Conservation (phyloP, 176 grass and related monocot species). For the Phoenix roebelenii region DNA sequence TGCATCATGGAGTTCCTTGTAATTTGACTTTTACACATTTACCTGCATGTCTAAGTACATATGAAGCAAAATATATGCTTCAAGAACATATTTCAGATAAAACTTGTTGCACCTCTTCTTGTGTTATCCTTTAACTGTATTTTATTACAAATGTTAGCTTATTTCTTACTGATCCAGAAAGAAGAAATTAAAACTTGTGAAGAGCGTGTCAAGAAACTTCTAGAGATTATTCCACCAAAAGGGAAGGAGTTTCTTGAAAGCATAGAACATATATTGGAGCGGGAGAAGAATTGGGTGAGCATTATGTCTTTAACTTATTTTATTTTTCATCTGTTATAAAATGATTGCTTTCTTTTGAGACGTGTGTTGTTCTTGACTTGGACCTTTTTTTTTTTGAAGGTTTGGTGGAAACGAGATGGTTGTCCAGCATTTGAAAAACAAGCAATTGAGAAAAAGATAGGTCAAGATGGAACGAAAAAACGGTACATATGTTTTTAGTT, state of each 20-base stretch:
- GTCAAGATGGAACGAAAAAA: slow-evolving; percentile 67
- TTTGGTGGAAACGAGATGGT: slow-evolving; percentile 98
- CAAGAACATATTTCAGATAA: no score
- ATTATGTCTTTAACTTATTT: slow-evolving; percentile 2
- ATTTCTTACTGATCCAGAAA: slow-evolving; percentile 39
- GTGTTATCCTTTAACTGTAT: slow-evolving; percentile 1
- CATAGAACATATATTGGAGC: slow-evolving; percentile 92
- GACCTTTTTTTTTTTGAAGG: slow-evolving; percentile 21
- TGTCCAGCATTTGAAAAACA: slow-evolving; percentile 80
- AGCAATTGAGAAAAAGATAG: slow-evolving; percentile 56
- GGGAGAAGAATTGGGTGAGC: slow-evolving; percentile 94
- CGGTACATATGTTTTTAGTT: slow-evolving; percentile 30
- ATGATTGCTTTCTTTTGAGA: no score
- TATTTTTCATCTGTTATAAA: no score
- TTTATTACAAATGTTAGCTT: slow-evolving; percentile 2
- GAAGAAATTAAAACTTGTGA: slow-evolving; percentile 94
- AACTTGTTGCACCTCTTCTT: background rate
- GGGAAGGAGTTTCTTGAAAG: slow-evolving; percentile 95
- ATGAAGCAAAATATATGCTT: no score
- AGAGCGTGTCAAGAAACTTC: slow-evolving; percentile 85
- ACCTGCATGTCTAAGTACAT: no score
- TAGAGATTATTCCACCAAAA: slow-evolving; percentile 87
- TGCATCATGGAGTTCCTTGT: no score
- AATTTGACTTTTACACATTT: no score
- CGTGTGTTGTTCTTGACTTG: background rate